Percentiles rank a stretch among this genome's conserved stretches.
These are phyloP conservation scores for Melampsora americana DNA, from an alignment of 1,284 basidiomycete species.

Conservation along the genomic window DNA sequence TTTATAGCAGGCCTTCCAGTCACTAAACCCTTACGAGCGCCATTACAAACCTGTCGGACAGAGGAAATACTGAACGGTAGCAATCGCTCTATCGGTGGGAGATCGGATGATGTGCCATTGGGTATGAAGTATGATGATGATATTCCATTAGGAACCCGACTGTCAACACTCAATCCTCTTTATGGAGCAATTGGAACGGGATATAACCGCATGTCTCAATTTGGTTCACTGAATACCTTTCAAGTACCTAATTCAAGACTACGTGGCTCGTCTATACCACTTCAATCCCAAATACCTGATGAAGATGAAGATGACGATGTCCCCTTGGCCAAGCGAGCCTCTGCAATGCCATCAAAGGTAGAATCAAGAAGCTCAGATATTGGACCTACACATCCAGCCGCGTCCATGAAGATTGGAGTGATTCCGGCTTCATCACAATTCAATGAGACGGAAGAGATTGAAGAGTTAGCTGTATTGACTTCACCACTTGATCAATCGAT, in stretches of 20 bases:
- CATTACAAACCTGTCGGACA: not conserved
- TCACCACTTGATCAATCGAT: not conserved
- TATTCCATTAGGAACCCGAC: not conserved
- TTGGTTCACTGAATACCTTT: not conserved
- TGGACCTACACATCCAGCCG: not conserved
- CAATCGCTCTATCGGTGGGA: conserved; percentile 17
- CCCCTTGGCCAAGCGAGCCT: conserved; percentile 31
- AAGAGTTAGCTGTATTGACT: not conserved
- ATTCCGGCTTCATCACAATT: not conserved
- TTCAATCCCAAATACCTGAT: not conserved
- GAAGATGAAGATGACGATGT: conserved; percentile 36
- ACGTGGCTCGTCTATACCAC: not conserved
- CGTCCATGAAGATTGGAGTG: not conserved
- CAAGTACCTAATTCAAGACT: not conserved
- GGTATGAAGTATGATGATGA: conserved; percentile 15
- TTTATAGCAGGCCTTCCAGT: conserved; percentile 5
- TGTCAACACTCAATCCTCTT: conserved; percentile 16
- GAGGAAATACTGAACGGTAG: conserved; percentile 1
- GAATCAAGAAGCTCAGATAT: not conserved
- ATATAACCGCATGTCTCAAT: not conserved
- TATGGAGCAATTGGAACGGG: conserved; percentile 1
- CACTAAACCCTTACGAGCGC: not conserved
- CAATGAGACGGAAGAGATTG: not conserved
- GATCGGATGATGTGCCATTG: conserved; percentile 32
- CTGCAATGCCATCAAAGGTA: conserved; percentile 12